phyloP scores from a whole-genome alignment of 225 moss, liverwort and hornwort genomes.

The Pleurozium schreberi region DNA sequence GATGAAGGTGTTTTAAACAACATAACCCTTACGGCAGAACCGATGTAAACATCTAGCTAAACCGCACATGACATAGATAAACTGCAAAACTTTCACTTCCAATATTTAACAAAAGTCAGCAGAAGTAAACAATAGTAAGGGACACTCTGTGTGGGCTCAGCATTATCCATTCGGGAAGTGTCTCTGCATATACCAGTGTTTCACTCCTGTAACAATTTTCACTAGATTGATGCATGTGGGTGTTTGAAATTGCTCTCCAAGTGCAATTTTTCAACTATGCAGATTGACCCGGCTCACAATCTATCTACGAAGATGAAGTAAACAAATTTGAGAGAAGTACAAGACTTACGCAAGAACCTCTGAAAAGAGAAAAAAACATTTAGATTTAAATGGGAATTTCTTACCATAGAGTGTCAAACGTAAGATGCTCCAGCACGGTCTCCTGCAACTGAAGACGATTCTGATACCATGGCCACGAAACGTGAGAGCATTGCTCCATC shows the following conservation, averaged over 20 bases:
- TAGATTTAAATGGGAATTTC: background rate
- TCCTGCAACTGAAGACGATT: background rate
- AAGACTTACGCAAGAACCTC: too few species aligned
- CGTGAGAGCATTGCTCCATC: background rate
- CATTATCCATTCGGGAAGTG: background rate
- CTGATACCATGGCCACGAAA: background rate
- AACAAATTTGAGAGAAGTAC: rapidly evolving
- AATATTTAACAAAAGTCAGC: too few species aligned
- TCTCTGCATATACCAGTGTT: background rate
- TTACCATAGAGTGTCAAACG: rapidly evolving
- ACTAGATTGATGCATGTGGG: too few species aligned
- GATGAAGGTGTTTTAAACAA: background rate
- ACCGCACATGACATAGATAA: rapidly evolving
- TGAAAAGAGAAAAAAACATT: background rate
- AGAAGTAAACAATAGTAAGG: rapidly evolving
- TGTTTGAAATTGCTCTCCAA: background rate
- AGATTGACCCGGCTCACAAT: too few species aligned
- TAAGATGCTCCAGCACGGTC: background rate
- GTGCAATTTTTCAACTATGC: background rate
- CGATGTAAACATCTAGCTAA: too few species aligned
- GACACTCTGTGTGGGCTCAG: background rate
- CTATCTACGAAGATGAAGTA: too few species aligned
- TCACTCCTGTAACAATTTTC: too few species aligned
- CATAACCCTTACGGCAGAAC: rapidly evolving
- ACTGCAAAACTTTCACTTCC: background rate